Evolutionary conservation across 2,329 filamentous ascomycete genomes (phyloP), one percentile per base, ranked within the genome.

Genomic region (Colletotrichum sojae): DNA sequence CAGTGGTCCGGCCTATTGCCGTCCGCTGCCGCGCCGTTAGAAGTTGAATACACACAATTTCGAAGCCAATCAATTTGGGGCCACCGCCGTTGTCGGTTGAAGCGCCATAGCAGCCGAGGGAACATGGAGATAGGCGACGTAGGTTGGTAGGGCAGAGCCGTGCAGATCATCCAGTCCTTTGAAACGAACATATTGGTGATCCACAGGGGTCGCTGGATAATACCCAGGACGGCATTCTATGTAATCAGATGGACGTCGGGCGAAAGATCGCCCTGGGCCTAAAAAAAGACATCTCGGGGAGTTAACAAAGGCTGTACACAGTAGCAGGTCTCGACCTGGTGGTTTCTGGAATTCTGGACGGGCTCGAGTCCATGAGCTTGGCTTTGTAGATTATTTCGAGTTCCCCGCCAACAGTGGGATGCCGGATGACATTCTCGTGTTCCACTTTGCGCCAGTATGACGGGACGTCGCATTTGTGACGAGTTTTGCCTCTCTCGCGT

Each of bases 391-490:
- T 43, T 57, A 57, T 31, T 55, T 48, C 27, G 31, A 13, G n/a
- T 27, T 40, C 22, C 18, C 46, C 39, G 54, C 53, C 49, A n/a
- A 31, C 27, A 40, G 43, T 65, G 39, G 54, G 54, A 59, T 59
- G 8, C 12, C 49, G 61, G 20, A 15, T 22, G 27, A 13, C 18
- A 22, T 49, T 49, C 27, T 57, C 8, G 54, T 53, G 54, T 68
- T 59, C 61, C 61, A 31, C 31, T 45, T 46, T 16, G n/a, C 13
- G 16, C 53, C 60, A 49, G n/a, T 18, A 20, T 40, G 54, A 43
- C 65, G 46, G 65, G 9, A 58, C 54, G 46, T 59, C 22, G 46
- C 48, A 51, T 65, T 65, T 27, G 40, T 68, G 65, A 59, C 54
- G 40, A 48, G 36, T 45, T 48, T 25, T 57, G 22, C 25, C 53